Base-by-base conservation (phyloP, 2,329 filamentous ascomycete genomes). In the Epichloe sibirici region DNA sequence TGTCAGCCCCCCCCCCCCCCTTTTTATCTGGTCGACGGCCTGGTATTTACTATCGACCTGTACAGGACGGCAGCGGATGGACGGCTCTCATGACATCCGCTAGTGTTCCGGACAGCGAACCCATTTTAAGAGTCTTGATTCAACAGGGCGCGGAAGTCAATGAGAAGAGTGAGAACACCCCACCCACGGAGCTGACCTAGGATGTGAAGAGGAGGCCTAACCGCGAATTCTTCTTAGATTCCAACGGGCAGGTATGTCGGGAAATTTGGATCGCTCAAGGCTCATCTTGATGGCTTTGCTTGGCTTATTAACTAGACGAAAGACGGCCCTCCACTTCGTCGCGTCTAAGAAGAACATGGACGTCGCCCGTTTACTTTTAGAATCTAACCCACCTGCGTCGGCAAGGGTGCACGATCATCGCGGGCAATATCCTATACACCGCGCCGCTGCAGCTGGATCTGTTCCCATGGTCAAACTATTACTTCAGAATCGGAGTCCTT, bases 251-350 rank as follows among this genome's bases (percentile, higher is more conserved):
- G 71, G 78, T 81, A 59, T 58, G 47, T 25, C n/a, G 25, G 13
- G 17, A 3, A 12, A 23, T 12, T 25, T 17, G 31, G 31, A 31
- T 31, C 31, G 3, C 31, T 31, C 31, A 31, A 31, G 31, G 31
- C 31, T 31, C 31, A 31, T n/a, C 21, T 21, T 12, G 21, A 17
- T 42, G 1, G 23, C 8, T 5, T 5, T 11, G 8, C 12, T 44
- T 6, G 6, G 25, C 11, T 3, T 23, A 5, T 49, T 23, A 43
- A 49, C 7, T 15, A 37, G 21, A n/a, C 8, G 3, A 4, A 59
- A 94, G 80, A 95, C 90, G 23, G 88, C 86, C 9, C 78, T 98
- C 21, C 91, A 97, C 69, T 95, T 97, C 65, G 83, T 90, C 48
- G 85, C 88, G 13, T 95, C 90, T 35, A 98, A 98, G 69, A 82